Evolutionary conservation across 2,329 filamentous ascomycete genomes (phyloP).

Genomic region (Paracorniculantispora psalliotae): DNA sequence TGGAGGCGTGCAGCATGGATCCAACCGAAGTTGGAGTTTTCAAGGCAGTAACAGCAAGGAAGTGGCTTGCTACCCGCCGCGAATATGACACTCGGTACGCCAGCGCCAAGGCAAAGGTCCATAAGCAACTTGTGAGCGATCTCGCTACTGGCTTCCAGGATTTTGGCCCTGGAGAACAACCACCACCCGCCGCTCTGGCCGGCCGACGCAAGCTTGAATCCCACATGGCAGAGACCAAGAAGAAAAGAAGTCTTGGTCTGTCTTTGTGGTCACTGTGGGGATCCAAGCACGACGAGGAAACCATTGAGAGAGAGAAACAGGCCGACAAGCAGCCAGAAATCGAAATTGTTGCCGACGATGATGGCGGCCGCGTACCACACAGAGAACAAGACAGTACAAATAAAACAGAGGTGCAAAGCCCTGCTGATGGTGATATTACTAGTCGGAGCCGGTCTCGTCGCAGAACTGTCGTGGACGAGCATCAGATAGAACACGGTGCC

Average conservation of each 20-base stretch:
- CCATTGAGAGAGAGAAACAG: slow-evolving; percentile 55
- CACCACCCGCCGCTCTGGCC: slow-evolving; percentile 79
- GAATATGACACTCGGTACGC: slow-evolving; percentile 71
- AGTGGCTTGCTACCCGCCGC: slow-evolving; percentile 73
- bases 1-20: slow-evolving; percentile 61
- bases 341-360: slow-evolving; percentile 30
- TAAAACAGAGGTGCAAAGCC: slow-evolving; percentile 27
- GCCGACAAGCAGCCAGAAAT: slow-evolving; percentile 35
- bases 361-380: slow-evolving; percentile 29
- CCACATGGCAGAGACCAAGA: slow-evolving; percentile 46
- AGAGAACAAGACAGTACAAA: slow-evolving; percentile 29
- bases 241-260: slow-evolving; percentile 67
- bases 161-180: slow-evolving; percentile 66
- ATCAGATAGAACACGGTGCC: slow-evolving; percentile 36
- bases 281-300: slow-evolving; percentile 78
- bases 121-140: slow-evolving; percentile 68
- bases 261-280: slow-evolving; percentile 84
- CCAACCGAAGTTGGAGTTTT: slow-evolving; percentile 68
- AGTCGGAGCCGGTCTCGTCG: slow-evolving; percentile 39
- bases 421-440: slow-evolving; percentile 16
- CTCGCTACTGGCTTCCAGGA: slow-evolving; percentile 66
- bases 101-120: slow-evolving; percentile 63
- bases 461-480: slow-evolving; percentile 46
- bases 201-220: slow-evolving; percentile 52
- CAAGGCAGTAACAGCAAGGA: slow-evolving; percentile 72